These are phyloP conservation scores for Tricholoma flavovirens DNA, from an alignment of 768 basidiomycete species.

Conservation along the genomic window DNA sequence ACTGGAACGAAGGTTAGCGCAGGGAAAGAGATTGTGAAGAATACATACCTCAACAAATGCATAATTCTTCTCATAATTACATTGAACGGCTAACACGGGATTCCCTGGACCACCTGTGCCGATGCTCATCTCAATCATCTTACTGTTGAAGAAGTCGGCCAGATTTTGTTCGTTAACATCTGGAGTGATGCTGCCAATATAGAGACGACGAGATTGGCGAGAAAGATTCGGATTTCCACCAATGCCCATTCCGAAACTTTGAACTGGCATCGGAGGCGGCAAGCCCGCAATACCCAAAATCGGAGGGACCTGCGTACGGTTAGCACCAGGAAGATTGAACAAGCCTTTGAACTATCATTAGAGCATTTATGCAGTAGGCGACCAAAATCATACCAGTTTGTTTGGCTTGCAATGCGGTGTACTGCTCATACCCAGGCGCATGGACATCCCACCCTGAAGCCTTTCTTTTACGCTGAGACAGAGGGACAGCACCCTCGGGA, in stretches of 20 bases:
- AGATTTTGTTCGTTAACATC: slow-evolving; percentile 92
- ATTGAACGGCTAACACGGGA: slow-evolving; percentile 88
- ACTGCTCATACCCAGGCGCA: slow-evolving; percentile 92
- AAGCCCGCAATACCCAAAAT: slow-evolving; percentile 78
- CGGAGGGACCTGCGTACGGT: slow-evolving; percentile 80
- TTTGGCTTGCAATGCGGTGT: slow-evolving; percentile 96
- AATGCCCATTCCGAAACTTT: slow-evolving; percentile 82
- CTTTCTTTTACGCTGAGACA: slow-evolving; percentile 83
- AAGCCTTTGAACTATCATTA: slow-evolving; percentile 49
- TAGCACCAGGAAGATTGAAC: slow-evolving; percentile 95
- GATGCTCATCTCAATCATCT: slow-evolving; percentile 91
- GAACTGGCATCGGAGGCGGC: slow-evolving; percentile 78
- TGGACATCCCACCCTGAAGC: slow-evolving; percentile 96
- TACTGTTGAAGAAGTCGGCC: slow-evolving; percentile 89
- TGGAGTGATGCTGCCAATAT: slow-evolving; percentile 94
- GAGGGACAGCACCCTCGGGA: slow-evolving; percentile 73
- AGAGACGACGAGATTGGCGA: slow-evolving; percentile 90
- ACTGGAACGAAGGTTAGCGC: slow-evolving; percentile 43
- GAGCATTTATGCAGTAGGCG: slow-evolving; percentile 4
- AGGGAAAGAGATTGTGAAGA: background rate
- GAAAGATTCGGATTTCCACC: slow-evolving; percentile 85
- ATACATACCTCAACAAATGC: slow-evolving; percentile 89
- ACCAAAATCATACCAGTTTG: slow-evolving; percentile 69
- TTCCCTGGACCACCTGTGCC: slow-evolving; percentile 82
- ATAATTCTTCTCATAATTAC: slow-evolving; percentile 98